A percentile compares a stretch with the other conserved stretches of the same genome.
Evolutionary conservation across 305 asterid species (phyloP).

Genomic region (Solanum hybrid): DNA sequence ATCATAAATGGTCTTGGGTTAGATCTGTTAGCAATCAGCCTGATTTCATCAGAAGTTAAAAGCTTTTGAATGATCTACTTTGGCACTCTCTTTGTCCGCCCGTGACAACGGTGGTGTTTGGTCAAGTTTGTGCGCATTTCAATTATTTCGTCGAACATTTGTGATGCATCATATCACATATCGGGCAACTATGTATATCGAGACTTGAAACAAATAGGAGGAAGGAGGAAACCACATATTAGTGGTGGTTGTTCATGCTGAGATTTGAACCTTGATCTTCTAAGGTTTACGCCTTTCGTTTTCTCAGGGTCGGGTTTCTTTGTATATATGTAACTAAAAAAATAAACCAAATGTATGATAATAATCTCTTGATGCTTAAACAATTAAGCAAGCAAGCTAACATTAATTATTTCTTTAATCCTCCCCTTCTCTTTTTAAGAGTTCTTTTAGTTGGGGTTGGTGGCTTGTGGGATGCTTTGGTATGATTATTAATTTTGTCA

Average conservation of each 20-base stretch:
- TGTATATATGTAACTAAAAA: neutral
- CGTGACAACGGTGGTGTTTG: neutral
- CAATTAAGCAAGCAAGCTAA: neutral
- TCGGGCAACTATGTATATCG: neutral
- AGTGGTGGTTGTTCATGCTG: neutral
- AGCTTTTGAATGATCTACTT: neutral
- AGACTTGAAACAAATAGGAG: neutral
- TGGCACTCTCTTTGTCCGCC: neutral
- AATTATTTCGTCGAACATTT: neutral
- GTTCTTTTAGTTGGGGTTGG: neutral
- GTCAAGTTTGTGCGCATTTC: neutral
- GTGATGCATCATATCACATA: neutral
- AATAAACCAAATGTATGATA: neutral
- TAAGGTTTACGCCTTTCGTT: neutral
- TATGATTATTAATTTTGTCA: neutral
- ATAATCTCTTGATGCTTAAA: neutral
- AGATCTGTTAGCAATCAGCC: constrained; percentile 75
- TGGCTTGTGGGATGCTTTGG: neutral
- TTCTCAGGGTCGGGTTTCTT: neutral
- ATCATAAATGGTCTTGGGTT: constrained; percentile 91
- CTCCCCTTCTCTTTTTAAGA: neutral
- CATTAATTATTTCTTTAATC: neutral
- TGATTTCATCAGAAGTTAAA: constrained; percentile 28
- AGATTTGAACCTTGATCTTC: neutral
- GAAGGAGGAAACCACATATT: neutral